phyloP scores from a whole-genome alignment of 805 yeast species.

The Wickerhamiella azymoides region DNA sequence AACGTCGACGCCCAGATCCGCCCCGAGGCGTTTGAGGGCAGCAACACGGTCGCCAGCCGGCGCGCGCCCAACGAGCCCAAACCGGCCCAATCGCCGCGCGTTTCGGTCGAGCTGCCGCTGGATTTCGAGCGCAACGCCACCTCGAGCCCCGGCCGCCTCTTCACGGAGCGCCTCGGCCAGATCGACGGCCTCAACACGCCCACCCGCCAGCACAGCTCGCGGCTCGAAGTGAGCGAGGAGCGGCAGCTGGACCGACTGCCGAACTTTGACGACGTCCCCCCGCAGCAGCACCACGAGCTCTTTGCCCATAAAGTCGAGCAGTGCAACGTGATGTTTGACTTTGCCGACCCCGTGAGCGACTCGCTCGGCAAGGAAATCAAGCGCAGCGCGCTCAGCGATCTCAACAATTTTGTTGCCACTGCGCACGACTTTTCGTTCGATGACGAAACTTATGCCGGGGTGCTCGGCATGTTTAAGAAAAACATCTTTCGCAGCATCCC shows the following conservation, averaged over 20 bases:
- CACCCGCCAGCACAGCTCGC: slow-evolving; percentile 80
- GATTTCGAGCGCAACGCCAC: slow-evolving; percentile 2
- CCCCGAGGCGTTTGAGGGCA: slow-evolving; percentile 21
- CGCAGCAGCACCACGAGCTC: slow-evolving; percentile 63
- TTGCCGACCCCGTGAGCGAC: slow-evolving; percentile 83
- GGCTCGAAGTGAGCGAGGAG: slow-evolving; percentile 67
- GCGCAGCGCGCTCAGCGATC: slow-evolving; percentile 72
- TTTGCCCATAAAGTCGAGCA: slow-evolving; percentile 85
- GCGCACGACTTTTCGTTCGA: slow-evolving; percentile 66
- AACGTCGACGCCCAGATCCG: slow-evolving; percentile 14
- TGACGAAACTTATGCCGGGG: slow-evolving; percentile 79
- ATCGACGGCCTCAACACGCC: slow-evolving; percentile 76
- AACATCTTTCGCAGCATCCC: slow-evolving; percentile 93
- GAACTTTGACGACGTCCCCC: slow-evolving; percentile 72
- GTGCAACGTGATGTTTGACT: slow-evolving; percentile 88
- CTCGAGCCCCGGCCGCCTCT: slow-evolving; percentile 22
- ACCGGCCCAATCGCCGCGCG: slow-evolving; percentile 8
- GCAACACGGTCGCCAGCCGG: slow-evolving; percentile 20
- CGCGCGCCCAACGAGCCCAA: slow-evolving; percentile 15
- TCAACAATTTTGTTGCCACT: slow-evolving; percentile 73
- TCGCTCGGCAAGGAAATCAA: slow-evolving; percentile 87
- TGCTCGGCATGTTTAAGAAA: slow-evolving; percentile 75
- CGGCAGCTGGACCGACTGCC: slow-evolving; percentile 66
- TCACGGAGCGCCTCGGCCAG: slow-evolving; percentile 45
- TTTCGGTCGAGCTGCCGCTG: slow-evolving; percentile 3